Conservation (phyloP, 2,329 filamentous ascomycete species). For the Diplodia sapinea region DNA sequence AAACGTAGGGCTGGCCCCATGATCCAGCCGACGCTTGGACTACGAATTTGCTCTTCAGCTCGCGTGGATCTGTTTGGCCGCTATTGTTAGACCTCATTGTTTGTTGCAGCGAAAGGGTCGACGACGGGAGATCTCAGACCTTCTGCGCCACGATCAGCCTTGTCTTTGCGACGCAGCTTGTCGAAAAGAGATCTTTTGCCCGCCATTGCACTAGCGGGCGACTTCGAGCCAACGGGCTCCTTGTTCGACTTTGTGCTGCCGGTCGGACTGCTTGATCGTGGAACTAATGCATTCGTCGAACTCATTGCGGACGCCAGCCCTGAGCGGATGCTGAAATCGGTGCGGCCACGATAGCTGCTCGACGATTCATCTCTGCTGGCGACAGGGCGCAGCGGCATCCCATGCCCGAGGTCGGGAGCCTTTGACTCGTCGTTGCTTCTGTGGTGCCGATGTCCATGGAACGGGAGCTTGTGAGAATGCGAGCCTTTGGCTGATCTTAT, state of each 20-base stretch:
- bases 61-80: slow-evolving; percentile 41
- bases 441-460: slow-evolving; percentile 72
- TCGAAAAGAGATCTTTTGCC: slow-evolving; percentile 60
- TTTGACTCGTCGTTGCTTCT: slow-evolving; percentile 65
- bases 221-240: slow-evolving; percentile 57
- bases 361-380: slow-evolving; percentile 77
- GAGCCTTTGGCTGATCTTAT: slow-evolving; percentile 62
- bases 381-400: slow-evolving; percentile 68
- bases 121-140: slow-evolving; percentile 49
- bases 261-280: slow-evolving; percentile 79
- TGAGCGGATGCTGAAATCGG: slow-evolving; percentile 55
- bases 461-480: slow-evolving; percentile 63
- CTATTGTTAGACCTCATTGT: slow-evolving; percentile 41
- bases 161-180: slow-evolving; percentile 58
- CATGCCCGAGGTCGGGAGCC: slow-evolving; percentile 44
- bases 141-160: slow-evolving; percentile 50
- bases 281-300: slow-evolving; percentile 57
- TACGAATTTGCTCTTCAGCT: slow-evolving; percentile 38
- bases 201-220: slow-evolving; percentile 58
- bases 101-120: slow-evolving; percentile 49
- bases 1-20: slow-evolving; percentile 28
- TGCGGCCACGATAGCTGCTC: slow-evolving; percentile 53
- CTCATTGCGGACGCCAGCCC: slow-evolving; percentile 56
- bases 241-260: slow-evolving; percentile 71
- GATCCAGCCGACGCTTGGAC: slow-evolving; percentile 29